Base-by-base conservation (phyloP, 768 basidiomycete genomes). In the Hygrocybe punicea region DNA sequence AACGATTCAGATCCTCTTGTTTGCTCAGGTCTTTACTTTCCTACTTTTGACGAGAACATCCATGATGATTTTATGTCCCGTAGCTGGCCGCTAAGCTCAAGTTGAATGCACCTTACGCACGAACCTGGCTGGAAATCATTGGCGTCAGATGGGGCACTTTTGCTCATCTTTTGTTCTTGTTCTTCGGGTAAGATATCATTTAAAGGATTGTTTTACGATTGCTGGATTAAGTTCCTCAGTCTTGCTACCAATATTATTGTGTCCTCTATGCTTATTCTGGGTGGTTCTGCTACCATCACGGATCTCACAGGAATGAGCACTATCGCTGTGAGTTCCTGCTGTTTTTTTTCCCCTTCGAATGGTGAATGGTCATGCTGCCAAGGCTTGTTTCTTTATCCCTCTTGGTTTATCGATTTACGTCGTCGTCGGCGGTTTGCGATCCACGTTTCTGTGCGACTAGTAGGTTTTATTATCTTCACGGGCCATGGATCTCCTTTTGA, bases 41-140 rank as follows among this genome's bases (percentile, higher is more conserved):
- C 29, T 29, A 8, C 17, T 3, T 44, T 19, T 17, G 11, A 11
- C 56, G 50, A 17, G n/a, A 13, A 29, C 16, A 2, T 45, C 24
- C 21, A 24, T 25, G 19, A 45, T n/a, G 8, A 16, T 6, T 34
- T 10, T 33, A 56, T 19, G 56, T 46, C 54, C 33, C 57, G 10
- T 71, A 91, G 83, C 78, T 95, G 44, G 91, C 94, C 0, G 90
- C 92, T n/a, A 97, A 96, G 67, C 81, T 96, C 56, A 97, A 98
- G 71, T 72, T 91, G 21, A 91, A 97, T 59, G 94, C 95, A 2
- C 92, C 94, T 0, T 85, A 86, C 57, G 87, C 88, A 0, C 88
- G 90, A 55, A 95, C 91, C 16, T 97, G 87, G 85, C 79, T 94
- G 17, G 92, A 97, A 67, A 93, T 97, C 62, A 83, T 95, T 53